Evolutionary conservation across 371 early-diverging fungal species (phyloP), one percentile per base, ranked within the genome.

Genomic region (Zychaea mexicana): DNA sequence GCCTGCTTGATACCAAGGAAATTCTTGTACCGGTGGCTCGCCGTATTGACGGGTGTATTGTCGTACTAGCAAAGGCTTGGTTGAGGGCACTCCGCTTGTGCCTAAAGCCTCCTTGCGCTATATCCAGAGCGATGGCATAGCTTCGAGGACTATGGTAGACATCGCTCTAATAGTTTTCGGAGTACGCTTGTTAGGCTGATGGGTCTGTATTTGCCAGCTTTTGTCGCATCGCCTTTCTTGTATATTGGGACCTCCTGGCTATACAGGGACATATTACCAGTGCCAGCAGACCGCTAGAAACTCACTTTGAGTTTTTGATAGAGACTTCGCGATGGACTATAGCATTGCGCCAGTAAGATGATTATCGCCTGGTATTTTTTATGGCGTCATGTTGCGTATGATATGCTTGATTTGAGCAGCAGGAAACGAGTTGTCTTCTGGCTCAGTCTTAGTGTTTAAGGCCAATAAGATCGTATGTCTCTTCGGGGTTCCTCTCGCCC

Each of bases 1-100:
- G 66, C 73, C 9, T 63, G 31, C 39, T 73, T 69, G 22, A 69
- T 73, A 30, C 69, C 70, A 1, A 73, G 64, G 45, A 73, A 73
- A 3, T 2, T 61, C 69, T 0, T 66, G 47, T 2, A 59, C 59
- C 5, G 70, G 63, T 0, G 32, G 6, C 2, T 30, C 54, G 0
- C 58, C 4, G 47, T 61, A 57, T 3, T 12, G 3, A 2, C 13
- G 0, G 3, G 10, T 9, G 54, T 59, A 55, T 3, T 53, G 1
- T 17, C 61, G 56, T 6, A 65, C 57, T 0, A 73, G 46, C 27
- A 61, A 65, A 60, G 0, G 63, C 70, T 52, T 70, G 70, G 26
- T 69, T 68, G 0, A 73, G 57, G 2, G 70, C 32, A 26, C 67
- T 47, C 12, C 70, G 56, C 0, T 17, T 0, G 2, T 36, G 52